phyloP scores from a whole-genome alignment of 306 rosid genomes.

The Trichosanthes truncata region DNA sequence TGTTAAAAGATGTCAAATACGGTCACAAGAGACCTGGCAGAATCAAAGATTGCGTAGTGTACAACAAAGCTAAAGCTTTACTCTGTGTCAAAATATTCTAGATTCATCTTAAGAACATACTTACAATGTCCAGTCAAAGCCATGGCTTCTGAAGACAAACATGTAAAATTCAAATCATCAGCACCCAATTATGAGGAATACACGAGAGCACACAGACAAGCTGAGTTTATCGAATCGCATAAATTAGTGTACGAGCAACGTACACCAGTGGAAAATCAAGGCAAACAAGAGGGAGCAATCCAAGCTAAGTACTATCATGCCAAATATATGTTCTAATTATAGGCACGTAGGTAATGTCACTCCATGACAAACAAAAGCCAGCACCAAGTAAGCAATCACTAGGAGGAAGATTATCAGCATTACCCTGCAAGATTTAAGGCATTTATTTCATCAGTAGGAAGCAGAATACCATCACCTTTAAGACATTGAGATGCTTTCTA shows the following conservation, averaged over 20 bases:
- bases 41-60: neutral
- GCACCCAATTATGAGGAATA: constrained; percentile 22
- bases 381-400: constrained; percentile 49
- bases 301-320: neutral
- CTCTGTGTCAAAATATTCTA: neutral
- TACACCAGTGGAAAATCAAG: constrained; percentile 18
- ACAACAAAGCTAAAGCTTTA: neutral
- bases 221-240: constrained; percentile 25
- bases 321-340: constrained; percentile 23
- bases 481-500: neutral
- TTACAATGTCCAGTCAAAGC: neutral
- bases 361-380: constrained; percentile 93
- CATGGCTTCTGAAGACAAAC: constrained; percentile 2
- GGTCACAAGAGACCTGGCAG: neutral
- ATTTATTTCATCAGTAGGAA: constrained; percentile 14
- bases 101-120: neutral
- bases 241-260: constrained; percentile 22
- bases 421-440: constrained; percentile 51
- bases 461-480: neutral
- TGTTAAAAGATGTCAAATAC: neutral
- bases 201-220: constrained; percentile 26
- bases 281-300: constrained; percentile 21
- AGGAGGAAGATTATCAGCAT: constrained; percentile 68
- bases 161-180: constrained; percentile 23
- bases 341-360: constrained; percentile 66